Evolutionary conservation across 2,329 filamentous ascomycete species (phyloP).

Genomic region (Penicillium sp.): DNA sequence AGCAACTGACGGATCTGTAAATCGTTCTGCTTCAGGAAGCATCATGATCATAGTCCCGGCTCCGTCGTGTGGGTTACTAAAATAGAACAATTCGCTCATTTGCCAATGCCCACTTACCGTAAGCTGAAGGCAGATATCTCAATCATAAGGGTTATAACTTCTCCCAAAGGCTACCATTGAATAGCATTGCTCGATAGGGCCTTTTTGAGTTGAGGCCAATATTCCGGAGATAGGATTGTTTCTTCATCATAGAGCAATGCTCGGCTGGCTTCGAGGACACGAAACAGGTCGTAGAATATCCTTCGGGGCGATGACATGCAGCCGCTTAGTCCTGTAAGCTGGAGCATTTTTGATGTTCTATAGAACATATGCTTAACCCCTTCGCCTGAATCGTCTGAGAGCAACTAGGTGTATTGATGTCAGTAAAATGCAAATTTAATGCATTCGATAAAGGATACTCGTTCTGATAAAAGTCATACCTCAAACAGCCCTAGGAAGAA

Average conservation of each 20-base stretch:
- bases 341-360: constrained; percentile 9
- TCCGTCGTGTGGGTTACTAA: background rate
- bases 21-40: background rate
- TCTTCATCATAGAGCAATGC: constrained; percentile 2
- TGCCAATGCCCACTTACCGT: background rate
- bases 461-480: background rate
- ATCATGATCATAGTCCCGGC: background rate
- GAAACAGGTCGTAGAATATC: constrained; percentile 8
- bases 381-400: constrained; percentile 1
- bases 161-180: background rate
- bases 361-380: constrained; percentile 10
- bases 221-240: constrained; percentile 3
- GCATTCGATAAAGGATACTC: background rate
- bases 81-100: background rate
- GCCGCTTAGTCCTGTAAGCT: constrained; percentile 1
- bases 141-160: background rate
- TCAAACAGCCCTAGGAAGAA: background rate
- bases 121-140: background rate
- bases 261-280: constrained; percentile 5
- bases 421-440: background rate
- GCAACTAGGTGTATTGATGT: background rate
- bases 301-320: background rate
- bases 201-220: background rate
- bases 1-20: background rate
- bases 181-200: background rate